Conservation (phyloP, 1,139 yeast genomes). For the Eremothecium cymbalariae region DNA sequence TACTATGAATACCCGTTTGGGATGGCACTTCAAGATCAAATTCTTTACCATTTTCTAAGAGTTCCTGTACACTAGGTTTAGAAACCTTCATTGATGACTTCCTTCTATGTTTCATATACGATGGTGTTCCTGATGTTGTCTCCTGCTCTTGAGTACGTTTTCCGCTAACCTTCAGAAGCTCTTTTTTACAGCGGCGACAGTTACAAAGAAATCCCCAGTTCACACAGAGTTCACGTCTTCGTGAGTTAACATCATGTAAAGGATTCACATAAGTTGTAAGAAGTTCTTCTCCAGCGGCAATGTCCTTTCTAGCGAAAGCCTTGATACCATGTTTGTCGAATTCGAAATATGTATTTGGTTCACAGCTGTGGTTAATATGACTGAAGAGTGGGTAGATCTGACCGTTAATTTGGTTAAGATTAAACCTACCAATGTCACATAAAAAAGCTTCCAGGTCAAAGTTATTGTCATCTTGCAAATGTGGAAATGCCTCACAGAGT, state of each 20-base stretch:
- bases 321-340: slow-evolving; percentile 49
- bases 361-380: slow-evolving; percentile 70
- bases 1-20: slow-evolving; percentile 30
- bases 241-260: slow-evolving; percentile 48
- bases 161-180: slow-evolving; percentile 26
- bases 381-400: slow-evolving; percentile 56
- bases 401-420: slow-evolving; percentile 64
- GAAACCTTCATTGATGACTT: slow-evolving; percentile 31
- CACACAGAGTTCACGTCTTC: slow-evolving; percentile 61
- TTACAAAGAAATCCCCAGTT: slow-evolving; percentile 79
- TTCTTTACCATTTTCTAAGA: slow-evolving; percentile 41
- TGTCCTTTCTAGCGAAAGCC: slow-evolving; percentile 51
- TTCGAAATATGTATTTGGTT: slow-evolving; percentile 57
- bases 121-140: slow-evolving; percentile 1
- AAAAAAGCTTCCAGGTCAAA: slow-evolving; percentile 50
- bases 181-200: slow-evolving; percentile 59
- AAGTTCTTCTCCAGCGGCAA: slow-evolving; percentile 59
- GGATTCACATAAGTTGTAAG: slow-evolving; percentile 67
- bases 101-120: slow-evolving; percentile 16
- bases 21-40: slow-evolving; percentile 44
- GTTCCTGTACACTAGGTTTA: slow-evolving; percentile 41
- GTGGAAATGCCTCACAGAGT: slow-evolving; percentile 46
- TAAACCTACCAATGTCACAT: slow-evolving; percentile 60
- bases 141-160: slow-evolving; percentile 2
- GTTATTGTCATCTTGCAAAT: slow-evolving; percentile 16